Evolutionary conservation across 2,329 filamentous ascomycete species (phyloP).

Genomic region (Onygena corvina): DNA sequence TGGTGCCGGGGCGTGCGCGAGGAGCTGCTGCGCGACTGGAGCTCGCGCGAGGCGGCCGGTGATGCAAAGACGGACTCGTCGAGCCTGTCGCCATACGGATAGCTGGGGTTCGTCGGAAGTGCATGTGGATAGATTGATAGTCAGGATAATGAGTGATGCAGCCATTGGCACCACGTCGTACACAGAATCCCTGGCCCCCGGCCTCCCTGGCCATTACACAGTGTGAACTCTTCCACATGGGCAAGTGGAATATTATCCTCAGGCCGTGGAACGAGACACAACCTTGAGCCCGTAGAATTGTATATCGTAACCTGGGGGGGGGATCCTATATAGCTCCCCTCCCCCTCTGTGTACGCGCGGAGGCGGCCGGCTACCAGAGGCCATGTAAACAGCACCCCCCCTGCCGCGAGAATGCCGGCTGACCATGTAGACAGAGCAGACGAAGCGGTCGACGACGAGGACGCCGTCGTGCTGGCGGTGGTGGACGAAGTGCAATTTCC

Average conservation of each 20-base stretch:
- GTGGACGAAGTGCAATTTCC: slow-evolving; percentile 5
- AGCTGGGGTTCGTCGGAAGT: background rate
- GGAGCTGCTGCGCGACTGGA: slow-evolving; percentile 68
- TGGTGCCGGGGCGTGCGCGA: slow-evolving; percentile 76
- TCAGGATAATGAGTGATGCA: background rate
- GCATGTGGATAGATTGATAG: background rate
- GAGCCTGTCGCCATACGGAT: background rate
- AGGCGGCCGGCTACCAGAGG: no score
- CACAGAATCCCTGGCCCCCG: background rate
- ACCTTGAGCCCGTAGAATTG: no score
- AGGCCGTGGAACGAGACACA: no score
- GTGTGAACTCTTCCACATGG: no score
- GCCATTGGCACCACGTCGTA: background rate
- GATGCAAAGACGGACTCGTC: background rate
- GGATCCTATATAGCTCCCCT: no score
- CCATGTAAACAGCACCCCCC: no score
- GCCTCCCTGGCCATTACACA: no score
- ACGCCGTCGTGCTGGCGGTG: background rate
- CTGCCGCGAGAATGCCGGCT: no score
- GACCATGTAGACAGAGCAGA: background rate
- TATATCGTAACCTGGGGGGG: no score
- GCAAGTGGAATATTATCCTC: no score
- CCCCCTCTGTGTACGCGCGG: no score
- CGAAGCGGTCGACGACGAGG: background rate
- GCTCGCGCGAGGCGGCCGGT: slow-evolving; percentile 19